Evolutionary conservation across 139 green algal species (phyloP).

Genomic region (Chlorella sp.): DNA sequence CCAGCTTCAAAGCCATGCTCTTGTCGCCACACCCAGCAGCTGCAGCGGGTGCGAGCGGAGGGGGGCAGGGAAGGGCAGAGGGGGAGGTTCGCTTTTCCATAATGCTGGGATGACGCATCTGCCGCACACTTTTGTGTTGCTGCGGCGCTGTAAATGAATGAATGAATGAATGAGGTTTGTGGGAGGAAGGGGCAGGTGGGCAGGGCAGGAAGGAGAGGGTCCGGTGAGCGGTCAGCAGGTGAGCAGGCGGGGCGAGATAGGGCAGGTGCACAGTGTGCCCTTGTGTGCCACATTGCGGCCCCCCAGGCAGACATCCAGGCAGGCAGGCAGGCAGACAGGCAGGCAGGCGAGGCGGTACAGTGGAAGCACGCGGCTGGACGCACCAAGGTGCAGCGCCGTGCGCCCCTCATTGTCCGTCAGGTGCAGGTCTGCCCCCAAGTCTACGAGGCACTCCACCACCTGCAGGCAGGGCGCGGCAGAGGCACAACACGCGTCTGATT

Average conservation of each 20-base stretch:
- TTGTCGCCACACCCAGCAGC: slow-evolving; percentile 65
- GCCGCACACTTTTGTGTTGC: no score
- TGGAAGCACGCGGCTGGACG: background rate
- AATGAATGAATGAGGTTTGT: no score
- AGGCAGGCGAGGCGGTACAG: background rate
- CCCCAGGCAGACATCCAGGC: background rate
- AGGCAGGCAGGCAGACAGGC: background rate
- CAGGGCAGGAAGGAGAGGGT: background rate
- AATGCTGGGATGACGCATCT: no score
- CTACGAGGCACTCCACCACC: slow-evolving; percentile 62
- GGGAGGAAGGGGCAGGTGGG: background rate
- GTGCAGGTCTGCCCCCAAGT: slow-evolving; percentile 52
- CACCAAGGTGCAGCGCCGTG: slow-evolving; percentile 56
- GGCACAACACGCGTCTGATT: background rate
- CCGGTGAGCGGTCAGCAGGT: background rate
- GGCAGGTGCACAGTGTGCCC: background rate
- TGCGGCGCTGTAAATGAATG: no score
- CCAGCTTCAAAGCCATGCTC: slow-evolving; percentile 62
- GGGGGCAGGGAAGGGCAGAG: background rate
- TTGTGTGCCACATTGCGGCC: background rate
- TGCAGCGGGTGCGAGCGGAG: slow-evolving; percentile 38
- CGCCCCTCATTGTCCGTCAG: slow-evolving; percentile 65
- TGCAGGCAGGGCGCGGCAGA: background rate
- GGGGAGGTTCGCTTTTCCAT: no score
- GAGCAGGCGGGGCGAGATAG: background rate